Conservation (phyloP, 2,329 filamentous ascomycete genomes). For the Corinectria fuckeliana region DNA sequence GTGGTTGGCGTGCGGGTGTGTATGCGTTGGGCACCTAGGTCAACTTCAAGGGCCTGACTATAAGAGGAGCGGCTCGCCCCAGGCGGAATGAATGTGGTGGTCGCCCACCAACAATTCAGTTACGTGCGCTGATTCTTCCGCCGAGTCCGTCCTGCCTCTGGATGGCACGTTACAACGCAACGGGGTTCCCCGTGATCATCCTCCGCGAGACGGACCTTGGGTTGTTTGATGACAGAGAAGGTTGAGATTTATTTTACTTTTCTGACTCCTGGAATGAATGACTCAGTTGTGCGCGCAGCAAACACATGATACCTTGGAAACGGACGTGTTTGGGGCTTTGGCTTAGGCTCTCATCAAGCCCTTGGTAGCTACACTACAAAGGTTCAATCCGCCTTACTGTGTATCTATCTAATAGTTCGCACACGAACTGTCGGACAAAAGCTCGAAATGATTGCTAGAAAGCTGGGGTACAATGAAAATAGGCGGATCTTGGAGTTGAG, state of each 20-base stretch:
- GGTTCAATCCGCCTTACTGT: background rate
- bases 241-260: too few species aligned
- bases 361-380: background rate
- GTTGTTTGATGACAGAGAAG: too few species aligned
- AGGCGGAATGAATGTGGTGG: background rate
- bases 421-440: background rate
- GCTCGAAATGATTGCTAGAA: conserved; percentile 22
- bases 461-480: conserved; percentile 31
- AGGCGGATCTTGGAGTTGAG: conserved; percentile 35
- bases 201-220: background rate
- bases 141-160: background rate
- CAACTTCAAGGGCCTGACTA: background rate
- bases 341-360: background rate
- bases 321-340: background rate
- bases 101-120: background rate
- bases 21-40: background rate
- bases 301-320: too few species aligned
- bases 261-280: too few species aligned
- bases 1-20: background rate
- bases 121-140: background rate
- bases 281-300: too few species aligned
- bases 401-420: too few species aligned
- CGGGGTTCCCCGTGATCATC: background rate
- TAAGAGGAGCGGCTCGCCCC: conserved; percentile 5
- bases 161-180: background rate